Evolutionary conservation across 139 green algal species (phyloP).

Genomic region (Haematococcus lacustris): DNA sequence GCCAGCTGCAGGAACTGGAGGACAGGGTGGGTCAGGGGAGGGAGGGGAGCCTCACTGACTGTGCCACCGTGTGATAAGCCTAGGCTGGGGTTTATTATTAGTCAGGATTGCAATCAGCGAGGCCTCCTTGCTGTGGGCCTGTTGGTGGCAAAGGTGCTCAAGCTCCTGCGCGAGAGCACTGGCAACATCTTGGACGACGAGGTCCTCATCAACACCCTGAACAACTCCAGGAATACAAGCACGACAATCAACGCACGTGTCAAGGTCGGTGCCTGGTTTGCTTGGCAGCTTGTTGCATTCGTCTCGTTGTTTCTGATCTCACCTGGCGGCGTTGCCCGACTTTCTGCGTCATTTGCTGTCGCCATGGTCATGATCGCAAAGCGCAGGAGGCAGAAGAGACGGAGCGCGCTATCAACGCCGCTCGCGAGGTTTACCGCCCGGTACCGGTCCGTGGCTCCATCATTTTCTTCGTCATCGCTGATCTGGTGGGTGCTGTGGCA

Average conservation of each 20-base stretch:
- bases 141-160: too few species aligned
- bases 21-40: constrained; percentile 43
- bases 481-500: constrained; percentile 53
- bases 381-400: constrained; percentile 74
- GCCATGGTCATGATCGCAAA: too few species aligned
- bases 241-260: constrained; percentile 3
- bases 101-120: too few species aligned
- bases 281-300: background rate
- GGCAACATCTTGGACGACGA: constrained; percentile 83
- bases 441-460: constrained; percentile 55
- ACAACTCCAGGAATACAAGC: constrained; percentile 67
- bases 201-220: constrained; percentile 76
- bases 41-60: too few species aligned
- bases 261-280: too few species aligned
- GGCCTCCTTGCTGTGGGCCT: too few species aligned
- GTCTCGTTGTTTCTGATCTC: background rate
- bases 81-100: too few species aligned
- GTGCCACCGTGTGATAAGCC: too few species aligned
- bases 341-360: too few species aligned
- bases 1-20: constrained; percentile 54
- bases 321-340: too few species aligned
- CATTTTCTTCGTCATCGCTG: constrained; percentile 76
- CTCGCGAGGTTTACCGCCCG: constrained; percentile 65
- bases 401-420: constrained; percentile 66
- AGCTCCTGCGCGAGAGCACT: constrained; percentile 63